A percentile compares a stretch with the other conserved stretches of the same genome.
phyloP scores from a whole-genome alignment of 805 yeast species.

The Brettanomyces sp. region DNA sequence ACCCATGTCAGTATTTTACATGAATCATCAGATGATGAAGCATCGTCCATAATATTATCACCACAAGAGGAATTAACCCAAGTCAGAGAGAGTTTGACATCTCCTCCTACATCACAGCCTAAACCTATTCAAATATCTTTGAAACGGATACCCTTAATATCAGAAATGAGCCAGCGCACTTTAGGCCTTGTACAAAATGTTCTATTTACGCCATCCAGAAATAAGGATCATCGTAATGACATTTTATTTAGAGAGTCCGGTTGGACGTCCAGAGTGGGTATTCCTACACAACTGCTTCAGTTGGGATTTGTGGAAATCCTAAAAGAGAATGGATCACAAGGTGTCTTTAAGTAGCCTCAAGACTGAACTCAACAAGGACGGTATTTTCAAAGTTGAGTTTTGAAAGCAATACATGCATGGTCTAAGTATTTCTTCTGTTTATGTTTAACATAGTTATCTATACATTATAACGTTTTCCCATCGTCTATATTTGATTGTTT shows the following conservation, averaged over 20 bases:
- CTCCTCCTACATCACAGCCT: neutral
- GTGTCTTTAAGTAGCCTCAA: neutral
- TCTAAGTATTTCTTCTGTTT: neutral
- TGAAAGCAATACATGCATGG: neutral
- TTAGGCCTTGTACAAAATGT: neutral
- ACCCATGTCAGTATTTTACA: neutral
- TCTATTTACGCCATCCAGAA: neutral
- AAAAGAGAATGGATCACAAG: too few species aligned
- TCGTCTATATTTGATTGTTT: slow-evolving; percentile 15
- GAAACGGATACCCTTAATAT: slow-evolving; percentile 1
- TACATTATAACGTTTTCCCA: neutral
- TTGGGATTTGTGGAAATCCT: neutral
- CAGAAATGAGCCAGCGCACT: slow-evolving; percentile 5
- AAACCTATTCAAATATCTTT: neutral
- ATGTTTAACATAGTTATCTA: neutral
- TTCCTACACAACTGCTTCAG: slow-evolving; percentile 4
- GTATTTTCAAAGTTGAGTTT: neutral
- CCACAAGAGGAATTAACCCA: too few species aligned
- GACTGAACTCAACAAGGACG: neutral
- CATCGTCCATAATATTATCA: too few species aligned
- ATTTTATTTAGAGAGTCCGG: slow-evolving; percentile 2
- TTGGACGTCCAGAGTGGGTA: slow-evolving; percentile 7
- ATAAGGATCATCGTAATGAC: neutral
- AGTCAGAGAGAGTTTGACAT: neutral
- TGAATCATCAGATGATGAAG: neutral